Evolutionary conservation across 352 stramenopile genomes (phyloP).

Genomic region (Phytophthora kernoviae): DNA sequence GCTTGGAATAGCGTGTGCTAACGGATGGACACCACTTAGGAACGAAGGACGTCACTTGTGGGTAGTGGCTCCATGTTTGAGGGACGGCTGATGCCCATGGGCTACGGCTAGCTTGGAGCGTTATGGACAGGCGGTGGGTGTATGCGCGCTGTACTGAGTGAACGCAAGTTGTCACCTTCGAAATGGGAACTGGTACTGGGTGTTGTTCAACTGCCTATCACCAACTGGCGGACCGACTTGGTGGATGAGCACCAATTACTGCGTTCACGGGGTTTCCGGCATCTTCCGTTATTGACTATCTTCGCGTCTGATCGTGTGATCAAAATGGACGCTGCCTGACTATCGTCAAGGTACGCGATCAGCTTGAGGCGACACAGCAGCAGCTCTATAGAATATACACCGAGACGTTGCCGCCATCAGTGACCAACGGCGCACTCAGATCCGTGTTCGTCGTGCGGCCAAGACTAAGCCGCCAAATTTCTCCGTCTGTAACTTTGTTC

Average conservation of each 20-base stretch:
- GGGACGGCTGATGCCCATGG: no score
- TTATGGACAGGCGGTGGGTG: no score
- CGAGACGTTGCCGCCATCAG: neutral
- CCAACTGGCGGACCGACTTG: neutral
- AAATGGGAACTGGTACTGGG: neutral
- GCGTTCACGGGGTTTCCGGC: slow-evolving; percentile 11
- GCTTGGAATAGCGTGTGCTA: no score
- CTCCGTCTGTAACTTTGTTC: slow-evolving; percentile 1
- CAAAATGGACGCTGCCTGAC: no score
- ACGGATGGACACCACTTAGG: no score
- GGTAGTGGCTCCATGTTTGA: no score
- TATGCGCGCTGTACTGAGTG: neutral
- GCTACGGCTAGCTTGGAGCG: no score
- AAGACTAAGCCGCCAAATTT: neutral
- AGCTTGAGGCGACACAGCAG: neutral
- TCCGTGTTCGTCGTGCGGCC: neutral
- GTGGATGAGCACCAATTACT: neutral
- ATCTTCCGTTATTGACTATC: neutral
- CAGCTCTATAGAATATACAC: slow-evolving; percentile 5
- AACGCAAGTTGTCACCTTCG: neutral
- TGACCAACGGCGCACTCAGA: neutral
- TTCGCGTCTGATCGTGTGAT: neutral
- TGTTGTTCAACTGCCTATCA: slow-evolving; percentile 1
- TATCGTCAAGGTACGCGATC: neutral
- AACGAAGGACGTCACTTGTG: no score